Evolutionary conservation across 208 protist species (phyloP).

Genomic region (Tritrichomonas musculus): DNA sequence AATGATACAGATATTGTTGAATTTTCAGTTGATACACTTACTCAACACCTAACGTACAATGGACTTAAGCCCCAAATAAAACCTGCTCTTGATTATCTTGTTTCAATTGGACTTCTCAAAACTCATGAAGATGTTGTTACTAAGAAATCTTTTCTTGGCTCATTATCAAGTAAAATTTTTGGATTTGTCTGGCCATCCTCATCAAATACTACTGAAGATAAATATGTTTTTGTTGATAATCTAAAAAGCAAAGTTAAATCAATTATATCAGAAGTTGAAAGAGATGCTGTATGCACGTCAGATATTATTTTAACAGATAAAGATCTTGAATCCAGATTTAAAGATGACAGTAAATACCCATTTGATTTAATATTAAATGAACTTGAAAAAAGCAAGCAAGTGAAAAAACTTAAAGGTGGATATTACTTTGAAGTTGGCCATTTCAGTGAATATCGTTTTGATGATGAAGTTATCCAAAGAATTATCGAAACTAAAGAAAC

Average conservation of each 20-base stretch:
- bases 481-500: neutral
- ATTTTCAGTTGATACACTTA: neutral
- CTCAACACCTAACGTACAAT: neutral
- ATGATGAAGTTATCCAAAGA: neutral
- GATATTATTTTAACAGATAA: neutral
- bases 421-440: neutral
- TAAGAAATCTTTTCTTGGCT: neutral
- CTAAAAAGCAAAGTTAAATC: neutral
- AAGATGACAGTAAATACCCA: neutral
- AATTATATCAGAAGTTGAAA: neutral
- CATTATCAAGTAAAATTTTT: neutral
- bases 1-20: neutral
- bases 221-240: neutral
- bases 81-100: neutral
- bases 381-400: neutral
- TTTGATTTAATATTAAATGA: neutral
- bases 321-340: neutral
- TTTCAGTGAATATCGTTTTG: neutral
- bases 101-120: neutral
- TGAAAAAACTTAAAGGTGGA: neutral
- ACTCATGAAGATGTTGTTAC: neutral
- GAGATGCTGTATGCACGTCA: neutral
- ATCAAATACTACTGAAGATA: neutral
- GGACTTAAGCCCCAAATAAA: neutral
- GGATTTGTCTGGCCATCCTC: neutral